These are phyloP conservation scores for Globisporangium mamillatum DNA, from an alignment of 352 stramenopile species.

Conservation along the genomic window DNA sequence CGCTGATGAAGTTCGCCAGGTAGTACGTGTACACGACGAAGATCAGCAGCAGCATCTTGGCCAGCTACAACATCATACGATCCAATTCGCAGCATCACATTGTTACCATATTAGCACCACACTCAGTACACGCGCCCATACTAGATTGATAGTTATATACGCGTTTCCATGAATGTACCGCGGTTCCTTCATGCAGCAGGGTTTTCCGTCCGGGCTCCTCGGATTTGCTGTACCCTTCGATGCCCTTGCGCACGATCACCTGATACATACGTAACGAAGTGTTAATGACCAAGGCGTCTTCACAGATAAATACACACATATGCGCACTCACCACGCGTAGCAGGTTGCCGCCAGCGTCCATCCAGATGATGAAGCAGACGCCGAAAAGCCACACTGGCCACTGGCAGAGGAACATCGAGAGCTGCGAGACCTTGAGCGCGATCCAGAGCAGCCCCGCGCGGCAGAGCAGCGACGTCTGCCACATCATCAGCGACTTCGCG, in stretches of 20 bases:
- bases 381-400: slow-evolving; percentile 74
- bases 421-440: slow-evolving; percentile 48
- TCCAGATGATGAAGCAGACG: slow-evolving; percentile 72
- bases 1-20: slow-evolving; percentile 44
- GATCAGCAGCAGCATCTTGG: slow-evolving; percentile 66
- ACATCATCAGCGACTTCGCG: slow-evolving; percentile 61
- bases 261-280: background rate
- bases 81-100: background rate
- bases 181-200: slow-evolving; percentile 63
- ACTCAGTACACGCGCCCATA: too few species aligned
- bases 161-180: slow-evolving; percentile 17
- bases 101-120: background rate
- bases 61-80: slow-evolving; percentile 25
- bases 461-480: slow-evolving; percentile 68
- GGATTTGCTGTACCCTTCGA: slow-evolving; percentile 58
- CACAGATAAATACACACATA: background rate
- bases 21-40: slow-evolving; percentile 80
- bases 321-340: slow-evolving; percentile 38
- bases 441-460: slow-evolving; percentile 69
- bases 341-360: slow-evolving; percentile 62
- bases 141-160: too few species aligned
- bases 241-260: slow-evolving; percentile 61
- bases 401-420: slow-evolving; percentile 60
- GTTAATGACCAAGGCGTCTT: background rate
- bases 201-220: slow-evolving; percentile 58